Evolutionary conservation across 208 protist genomes (phyloP), one percentile per base, ranked within the genome.

Genomic region (Angomonas deanei): DNA sequence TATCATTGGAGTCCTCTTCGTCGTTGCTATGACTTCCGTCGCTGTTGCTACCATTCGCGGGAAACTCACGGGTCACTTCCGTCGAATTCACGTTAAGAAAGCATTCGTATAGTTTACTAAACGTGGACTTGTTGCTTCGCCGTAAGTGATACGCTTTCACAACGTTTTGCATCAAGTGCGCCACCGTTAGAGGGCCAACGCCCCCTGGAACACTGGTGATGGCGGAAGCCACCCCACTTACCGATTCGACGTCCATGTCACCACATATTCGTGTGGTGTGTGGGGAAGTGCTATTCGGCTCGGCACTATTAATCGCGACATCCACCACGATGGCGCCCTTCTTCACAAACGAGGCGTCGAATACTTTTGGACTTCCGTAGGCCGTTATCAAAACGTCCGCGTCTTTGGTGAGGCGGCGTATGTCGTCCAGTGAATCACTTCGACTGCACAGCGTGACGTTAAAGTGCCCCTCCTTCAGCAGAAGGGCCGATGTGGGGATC

Each of bases 101-200:
- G 31, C 76, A 68, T 1, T 49, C 61, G 68, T 78, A 79, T 52
- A 78, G 68, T 60, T 66, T 82, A 56, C 78, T 85, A 55, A 70
- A 70, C 26, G 61, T 76, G 30, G 70, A 50, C 10, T 64, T 57
- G 26, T 78, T 67, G 15, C 70, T 68, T 62, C 73, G 38, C 0
- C 78, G 70, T 34, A 84, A 39, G 23, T 69, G 61, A 38, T 74
- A 78, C 5, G 82, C 88, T 58, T 89, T 86, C 31, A 96, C 66
- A 1, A 93, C 95, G 74, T 96, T 97, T 50, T 80, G 66, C 82
- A 98, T 84, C 2, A 97, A 66, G 56, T 90, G 85, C 8, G 89
- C 89, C 42, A 97, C 88, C 2, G 97, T 99, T 78, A 99, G 97
- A 0, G 98, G 98, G 15, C 98, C 97, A 8, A 99, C 96, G 53